Conservation (phyloP, 1,139 yeast species). For the Pneumocystis jirovecii region DNA sequence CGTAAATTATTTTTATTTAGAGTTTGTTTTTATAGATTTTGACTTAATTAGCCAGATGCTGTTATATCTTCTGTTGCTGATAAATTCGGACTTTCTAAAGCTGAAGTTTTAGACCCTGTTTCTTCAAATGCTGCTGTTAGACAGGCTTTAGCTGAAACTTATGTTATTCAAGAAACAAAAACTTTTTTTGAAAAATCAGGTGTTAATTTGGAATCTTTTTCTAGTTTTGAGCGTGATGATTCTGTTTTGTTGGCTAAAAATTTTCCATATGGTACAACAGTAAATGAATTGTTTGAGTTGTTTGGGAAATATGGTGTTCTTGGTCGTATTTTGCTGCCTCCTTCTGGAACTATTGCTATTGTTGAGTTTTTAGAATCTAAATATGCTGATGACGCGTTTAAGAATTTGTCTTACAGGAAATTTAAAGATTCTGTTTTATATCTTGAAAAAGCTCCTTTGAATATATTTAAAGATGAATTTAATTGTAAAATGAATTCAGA, state of each 20-base stretch:
- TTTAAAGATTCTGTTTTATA: constrained; percentile 75
- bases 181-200: constrained; percentile 73
- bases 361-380: constrained; percentile 80
- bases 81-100: constrained; percentile 65
- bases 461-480: constrained; percentile 39
- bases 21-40: not conserved
- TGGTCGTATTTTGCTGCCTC: constrained; percentile 78
- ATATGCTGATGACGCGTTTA: constrained; percentile 77
- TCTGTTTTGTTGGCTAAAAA: constrained; percentile 70
- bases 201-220: constrained; percentile 64
- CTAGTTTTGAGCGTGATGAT: constrained; percentile 57
- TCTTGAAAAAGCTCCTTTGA: constrained; percentile 86
- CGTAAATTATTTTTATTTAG: constrained; percentile 5
- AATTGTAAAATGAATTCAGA: constrained; percentile 24
- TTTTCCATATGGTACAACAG: constrained; percentile 73
- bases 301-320: constrained; percentile 70
- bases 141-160: constrained; percentile 95
- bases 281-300: constrained; percentile 65
- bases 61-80: constrained; percentile 80
- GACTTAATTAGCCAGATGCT: constrained; percentile 43
- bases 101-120: constrained; percentile 76
- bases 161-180: constrained; percentile 82
- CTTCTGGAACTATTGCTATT: constrained; percentile 91
- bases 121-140: constrained; percentile 85
- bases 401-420: constrained; percentile 72